Conservation (phyloP, 2,329 filamentous ascomycete genomes). For the Cytospora leucostoma region DNA sequence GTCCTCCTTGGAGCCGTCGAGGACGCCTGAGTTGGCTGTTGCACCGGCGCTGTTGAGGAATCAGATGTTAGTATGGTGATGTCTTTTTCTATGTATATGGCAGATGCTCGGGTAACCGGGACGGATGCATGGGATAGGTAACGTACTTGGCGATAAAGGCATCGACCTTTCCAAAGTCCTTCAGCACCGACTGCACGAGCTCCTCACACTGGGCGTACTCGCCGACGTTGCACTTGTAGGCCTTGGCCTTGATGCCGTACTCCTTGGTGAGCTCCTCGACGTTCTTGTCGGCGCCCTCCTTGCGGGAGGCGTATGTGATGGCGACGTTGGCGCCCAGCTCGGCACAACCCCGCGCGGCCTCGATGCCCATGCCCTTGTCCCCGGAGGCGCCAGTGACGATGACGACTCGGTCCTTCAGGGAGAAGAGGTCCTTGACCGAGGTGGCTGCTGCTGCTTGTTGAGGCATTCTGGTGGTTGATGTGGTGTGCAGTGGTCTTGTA, state of each 20-base stretch:
- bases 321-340: conserved; percentile 70
- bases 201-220: conserved; percentile 54
- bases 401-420: conserved; percentile 69
- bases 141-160: conserved; percentile 75
- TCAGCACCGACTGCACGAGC: conserved; percentile 63
- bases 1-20: conserved; percentile 82
- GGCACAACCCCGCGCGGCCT: conserved; percentile 65
- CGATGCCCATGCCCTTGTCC: conserved; percentile 68
- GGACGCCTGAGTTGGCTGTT: conserved; percentile 66
- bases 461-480: conserved; percentile 49
- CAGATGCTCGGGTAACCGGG: not conserved
- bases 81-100: not conserved
- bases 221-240: conserved; percentile 60
- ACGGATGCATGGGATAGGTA: conserved; percentile 36
- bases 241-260: conserved; percentile 67
- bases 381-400: conserved; percentile 68
- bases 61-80: not conserved
- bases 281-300: conserved; percentile 65
- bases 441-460: conserved; percentile 57
- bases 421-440: conserved; percentile 65
- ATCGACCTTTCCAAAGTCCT: conserved; percentile 74
- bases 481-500: not conserved
- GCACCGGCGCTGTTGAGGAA: conserved; percentile 54
- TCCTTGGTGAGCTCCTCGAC: conserved; percentile 63
- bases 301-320: conserved; percentile 70